Conservation (phyloP, 2,329 filamentous ascomycete species). For the Penicillium sp. region DNA sequence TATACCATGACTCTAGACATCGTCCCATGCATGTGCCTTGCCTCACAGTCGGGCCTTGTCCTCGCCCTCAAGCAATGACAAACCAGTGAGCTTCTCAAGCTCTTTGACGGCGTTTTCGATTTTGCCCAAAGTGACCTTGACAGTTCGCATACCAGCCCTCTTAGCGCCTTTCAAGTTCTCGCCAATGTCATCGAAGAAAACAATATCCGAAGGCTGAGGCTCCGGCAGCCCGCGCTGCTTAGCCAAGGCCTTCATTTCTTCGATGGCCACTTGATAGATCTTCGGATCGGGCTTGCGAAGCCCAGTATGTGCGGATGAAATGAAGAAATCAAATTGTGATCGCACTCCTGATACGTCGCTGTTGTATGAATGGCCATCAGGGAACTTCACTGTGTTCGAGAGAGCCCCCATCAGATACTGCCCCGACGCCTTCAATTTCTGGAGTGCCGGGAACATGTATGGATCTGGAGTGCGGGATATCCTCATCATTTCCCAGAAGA, state of each 20-base stretch:
- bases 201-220: slow-evolving; percentile 68
- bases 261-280: slow-evolving; percentile 77
- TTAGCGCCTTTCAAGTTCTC: slow-evolving; percentile 84
- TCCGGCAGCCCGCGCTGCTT: slow-evolving; percentile 57
- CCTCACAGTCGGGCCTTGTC: slow-evolving; percentile 43
- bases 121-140: slow-evolving; percentile 81
- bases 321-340: slow-evolving; percentile 79
- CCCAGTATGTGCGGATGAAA: slow-evolving; percentile 83
- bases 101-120: slow-evolving; percentile 80
- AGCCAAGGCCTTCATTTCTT: slow-evolving; percentile 66
- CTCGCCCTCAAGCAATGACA: slow-evolving; percentile 52
- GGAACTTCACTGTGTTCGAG: slow-evolving; percentile 89
- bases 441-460: slow-evolving; percentile 83
- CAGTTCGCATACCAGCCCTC: slow-evolving; percentile 73
- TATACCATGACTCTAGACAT: neutral
- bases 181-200: slow-evolving; percentile 94
- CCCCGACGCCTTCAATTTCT: slow-evolving; percentile 66
- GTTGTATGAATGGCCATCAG: slow-evolving; percentile 70
- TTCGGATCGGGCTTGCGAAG: slow-evolving; percentile 82
- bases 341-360: slow-evolving; percentile 63
- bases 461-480: slow-evolving; percentile 72
- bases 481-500: slow-evolving; percentile 93
- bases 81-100: slow-evolving; percentile 73
- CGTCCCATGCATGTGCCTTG: neutral
- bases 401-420: slow-evolving; percentile 77